A percentile compares a stretch with the other conserved stretches of the same genome.
These are phyloP conservation scores for Candida silvicultrix DNA, from an alignment of 805 yeast genomes.

Conservation along the genomic window DNA sequence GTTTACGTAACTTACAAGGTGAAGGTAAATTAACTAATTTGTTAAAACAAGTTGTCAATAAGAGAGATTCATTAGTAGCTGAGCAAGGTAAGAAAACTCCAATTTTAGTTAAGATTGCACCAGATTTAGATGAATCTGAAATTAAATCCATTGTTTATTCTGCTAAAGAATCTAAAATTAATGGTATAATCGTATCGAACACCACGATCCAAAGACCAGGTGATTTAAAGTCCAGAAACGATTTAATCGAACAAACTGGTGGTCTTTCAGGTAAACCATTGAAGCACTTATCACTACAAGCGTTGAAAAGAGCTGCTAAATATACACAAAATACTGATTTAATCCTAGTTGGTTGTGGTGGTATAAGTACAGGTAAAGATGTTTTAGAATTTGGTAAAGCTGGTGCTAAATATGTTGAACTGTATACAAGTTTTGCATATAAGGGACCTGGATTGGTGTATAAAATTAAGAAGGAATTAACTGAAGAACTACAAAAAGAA, in stretches of 20 bases:
- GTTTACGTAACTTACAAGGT: constrained; percentile 78
- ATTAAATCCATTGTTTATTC: constrained; percentile 76
- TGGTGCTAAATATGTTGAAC: constrained; percentile 85
- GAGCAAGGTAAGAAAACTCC: constrained; percentile 54
- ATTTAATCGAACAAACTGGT: constrained; percentile 57
- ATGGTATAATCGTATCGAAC: constrained; percentile 89
- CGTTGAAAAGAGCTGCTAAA: constrained; percentile 65
- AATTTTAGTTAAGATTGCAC: constrained; percentile 86
- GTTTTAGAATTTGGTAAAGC: constrained; percentile 89
- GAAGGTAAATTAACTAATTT: constrained; percentile 67
- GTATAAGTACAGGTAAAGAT: constrained; percentile 81
- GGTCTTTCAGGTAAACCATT: constrained; percentile 93
- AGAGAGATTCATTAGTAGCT: constrained; percentile 51
- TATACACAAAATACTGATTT: constrained; percentile 68
- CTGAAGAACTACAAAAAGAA: constrained; percentile 55
- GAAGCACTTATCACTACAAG: constrained; percentile 70
- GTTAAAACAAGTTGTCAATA: constrained; percentile 59
- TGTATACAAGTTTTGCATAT: constrained; percentile 88
- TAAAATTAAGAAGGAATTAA: constrained; percentile 52
- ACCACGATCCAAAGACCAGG: constrained; percentile 86
- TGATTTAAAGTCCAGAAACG: constrained; percentile 41
- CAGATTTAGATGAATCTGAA: constrained; percentile 80
- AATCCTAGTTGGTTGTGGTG: constrained; percentile 91
- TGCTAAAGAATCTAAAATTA: constrained; percentile 70
- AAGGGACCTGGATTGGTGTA: constrained; percentile 83